A percentile compares a stretch with the other conserved stretches of the same genome.
Conservation (phyloP, 148 eudicot genomes). For the Camellia japonica region DNA sequence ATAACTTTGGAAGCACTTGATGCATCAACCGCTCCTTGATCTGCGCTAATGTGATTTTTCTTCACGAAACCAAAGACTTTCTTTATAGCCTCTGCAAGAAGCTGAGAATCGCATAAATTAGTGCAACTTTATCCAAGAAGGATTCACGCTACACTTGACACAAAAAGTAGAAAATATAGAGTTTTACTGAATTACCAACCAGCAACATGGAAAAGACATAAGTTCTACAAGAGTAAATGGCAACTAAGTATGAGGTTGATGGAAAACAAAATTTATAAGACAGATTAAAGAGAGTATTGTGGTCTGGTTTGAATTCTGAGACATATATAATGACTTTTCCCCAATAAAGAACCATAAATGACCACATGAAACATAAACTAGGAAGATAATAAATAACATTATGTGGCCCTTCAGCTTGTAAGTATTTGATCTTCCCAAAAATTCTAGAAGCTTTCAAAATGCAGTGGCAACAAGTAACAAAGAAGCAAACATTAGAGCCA, state of each 20-base stretch:
- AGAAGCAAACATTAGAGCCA: no score
- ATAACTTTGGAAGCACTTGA: conserved; percentile 21
- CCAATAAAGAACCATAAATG: background rate
- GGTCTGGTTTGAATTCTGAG: no score
- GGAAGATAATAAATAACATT: background rate
- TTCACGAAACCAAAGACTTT: conserved; percentile 39
- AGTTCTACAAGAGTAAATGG: background rate
- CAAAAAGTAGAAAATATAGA: background rate
- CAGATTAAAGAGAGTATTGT: background rate
- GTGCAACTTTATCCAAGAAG: conserved; percentile 4
- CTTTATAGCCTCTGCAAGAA: conserved; percentile 54
- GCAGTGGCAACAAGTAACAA: no score
- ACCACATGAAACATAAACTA: background rate
- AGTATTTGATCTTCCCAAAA: no score
- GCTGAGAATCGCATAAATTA: conserved; percentile 35
- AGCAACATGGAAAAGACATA: background rate
- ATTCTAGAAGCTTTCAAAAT: no score
- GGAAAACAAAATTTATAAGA: background rate
- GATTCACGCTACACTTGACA: background rate
- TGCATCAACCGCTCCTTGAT: conserved; percentile 30
- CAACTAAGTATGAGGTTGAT: background rate
- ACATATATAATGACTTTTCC: background rate
- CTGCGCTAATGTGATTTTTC: conserved; percentile 22
- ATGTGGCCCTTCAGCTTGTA: background rate
- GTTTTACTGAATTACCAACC: no score